Conservation (phyloP, 1,284 basidiomycete genomes). For the Phylloboletellus chloephorus region DNA sequence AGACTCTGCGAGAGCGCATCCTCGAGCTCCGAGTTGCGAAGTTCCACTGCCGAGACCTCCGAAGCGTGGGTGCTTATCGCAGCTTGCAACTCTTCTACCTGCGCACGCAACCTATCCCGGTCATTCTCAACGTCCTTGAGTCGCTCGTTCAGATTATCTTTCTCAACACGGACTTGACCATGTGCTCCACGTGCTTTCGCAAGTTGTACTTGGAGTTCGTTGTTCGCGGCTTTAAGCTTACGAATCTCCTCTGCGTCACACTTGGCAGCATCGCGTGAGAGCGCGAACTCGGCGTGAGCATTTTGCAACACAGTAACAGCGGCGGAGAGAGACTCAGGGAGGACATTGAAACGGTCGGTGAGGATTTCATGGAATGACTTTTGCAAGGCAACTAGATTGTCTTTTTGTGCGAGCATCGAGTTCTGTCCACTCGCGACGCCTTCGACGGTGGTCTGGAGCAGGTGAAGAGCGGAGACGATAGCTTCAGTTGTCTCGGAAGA, state of each 20-base stretch:
- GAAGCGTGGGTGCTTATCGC: slow-evolving; percentile 40
- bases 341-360: slow-evolving; percentile 45
- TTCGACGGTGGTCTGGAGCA: slow-evolving; percentile 44
- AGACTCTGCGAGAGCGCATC: slow-evolving; percentile 64
- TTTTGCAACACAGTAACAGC: slow-evolving; percentile 52
- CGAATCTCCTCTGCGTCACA: slow-evolving; percentile 67
- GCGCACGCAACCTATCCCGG: slow-evolving; percentile 50
- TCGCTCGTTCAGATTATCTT: slow-evolving; percentile 63
- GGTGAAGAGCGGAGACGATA: slow-evolving; percentile 27
- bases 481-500: slow-evolving; percentile 27
- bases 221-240: slow-evolving; percentile 45
- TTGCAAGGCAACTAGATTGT: slow-evolving; percentile 39
- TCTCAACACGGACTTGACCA: slow-evolving; percentile 75
- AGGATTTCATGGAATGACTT: slow-evolving; percentile 45
- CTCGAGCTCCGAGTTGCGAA: slow-evolving; percentile 58
- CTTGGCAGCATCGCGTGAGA: slow-evolving; percentile 49
- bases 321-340: slow-evolving; percentile 57
- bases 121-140: slow-evolving; percentile 56
- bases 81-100: slow-evolving; percentile 51
- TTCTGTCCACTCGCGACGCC: slow-evolving; percentile 41
- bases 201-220: slow-evolving; percentile 64
- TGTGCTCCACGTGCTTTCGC: slow-evolving; percentile 69
- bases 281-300: slow-evolving; percentile 55
- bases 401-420: slow-evolving; percentile 40
- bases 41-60: slow-evolving; percentile 46